phyloP scores from a whole-genome alignment of 2,329 filamentous ascomycete genomes.

The Nigrospora sphaerica region DNA sequence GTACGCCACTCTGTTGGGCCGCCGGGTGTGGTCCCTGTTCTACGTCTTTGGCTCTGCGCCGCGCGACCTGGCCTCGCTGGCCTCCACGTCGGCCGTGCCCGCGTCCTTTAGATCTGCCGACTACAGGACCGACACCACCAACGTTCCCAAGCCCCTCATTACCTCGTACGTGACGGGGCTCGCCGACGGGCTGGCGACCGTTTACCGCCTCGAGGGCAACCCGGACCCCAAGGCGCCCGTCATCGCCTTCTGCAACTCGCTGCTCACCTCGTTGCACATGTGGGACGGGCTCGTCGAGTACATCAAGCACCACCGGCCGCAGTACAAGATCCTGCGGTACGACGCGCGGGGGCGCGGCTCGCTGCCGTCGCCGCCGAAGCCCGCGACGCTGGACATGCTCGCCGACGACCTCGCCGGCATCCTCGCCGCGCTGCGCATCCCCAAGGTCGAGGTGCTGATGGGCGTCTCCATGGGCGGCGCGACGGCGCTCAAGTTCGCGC shows the following conservation, averaged over 20 bases:
- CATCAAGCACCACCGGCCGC: slow-evolving; percentile 52
- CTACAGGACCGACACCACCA: slow-evolving; percentile 45
- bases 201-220: slow-evolving; percentile 71
- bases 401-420: slow-evolving; percentile 60
- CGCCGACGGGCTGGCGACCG: slow-evolving; percentile 62
- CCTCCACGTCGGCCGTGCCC: slow-evolving; percentile 34
- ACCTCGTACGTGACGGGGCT: slow-evolving; percentile 60
- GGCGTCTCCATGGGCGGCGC: slow-evolving; percentile 80
- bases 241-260: slow-evolving; percentile 71
- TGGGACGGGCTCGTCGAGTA: slow-evolving; percentile 68
- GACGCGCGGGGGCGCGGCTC: slow-evolving; percentile 62
- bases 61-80: slow-evolving; percentile 56
- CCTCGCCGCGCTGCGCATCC: slow-evolving; percentile 62
- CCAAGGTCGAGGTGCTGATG: slow-evolving; percentile 57
- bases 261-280: slow-evolving; percentile 71
- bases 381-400: slow-evolving; percentile 57
- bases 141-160: slow-evolving; percentile 46
- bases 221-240: slow-evolving; percentile 59
- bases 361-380: slow-evolving; percentile 36
- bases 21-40: slow-evolving; percentile 63
- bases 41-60: slow-evolving; percentile 74
- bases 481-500: slow-evolving; percentile 65
- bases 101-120: slow-evolving; percentile 49
- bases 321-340: slow-evolving; percentile 71
- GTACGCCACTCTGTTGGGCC: slow-evolving; percentile 47